Evolutionary conservation across 108 stramenopile species (phyloP), one percentile per base, ranked within the genome.

Genomic region (Ochromonas danica): DNA sequence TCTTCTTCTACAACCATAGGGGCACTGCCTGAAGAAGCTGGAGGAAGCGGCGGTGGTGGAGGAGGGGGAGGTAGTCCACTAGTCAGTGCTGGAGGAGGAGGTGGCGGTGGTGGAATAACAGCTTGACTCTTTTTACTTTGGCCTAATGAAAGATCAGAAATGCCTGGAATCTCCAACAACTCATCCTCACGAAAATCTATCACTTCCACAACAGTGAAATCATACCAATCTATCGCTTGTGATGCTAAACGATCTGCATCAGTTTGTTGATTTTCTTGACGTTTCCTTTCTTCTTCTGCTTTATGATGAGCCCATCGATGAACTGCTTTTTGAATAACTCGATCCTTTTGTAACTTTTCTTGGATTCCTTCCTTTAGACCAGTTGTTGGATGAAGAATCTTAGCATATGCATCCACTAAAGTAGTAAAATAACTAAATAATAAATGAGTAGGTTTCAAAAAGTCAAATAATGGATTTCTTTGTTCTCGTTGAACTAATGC

Each of bases 201-300:
- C 35, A 95, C 96, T 85, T 97, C 98, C 35, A 98, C 98, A 1
- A 98, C 94, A 0, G 94, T 94, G 82, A 98, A 98, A 82, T 97
- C 95, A 84, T 96, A 93, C 98, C 98, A 98, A 85, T 98, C 98
- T 70, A 98, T 89, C 1, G 75, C 82, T 35, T 84, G 88, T 30
- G 43, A 90, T 62, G 75, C 91, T 82, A 38, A 81, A 89, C 0
- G 79, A 70, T 17, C 87, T 82, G 45, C 85, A 86, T 85, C 27
- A 89, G 85, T 14, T 87, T 89, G 28, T 83, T 89, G 51, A 90
- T 82, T 28, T 45, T 42, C 40, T 82, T 87, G 77, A 42, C 86
- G 80, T 35, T 81, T 80, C 28, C 87, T 85, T 45, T 91, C 88
- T 79, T 90, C 90, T 40, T 89, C 83, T 42, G 91, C 90, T 45